phyloP scores from a whole-genome alignment of 768 basidiomycete genomes.

The Termitomyces sp. region DNA sequence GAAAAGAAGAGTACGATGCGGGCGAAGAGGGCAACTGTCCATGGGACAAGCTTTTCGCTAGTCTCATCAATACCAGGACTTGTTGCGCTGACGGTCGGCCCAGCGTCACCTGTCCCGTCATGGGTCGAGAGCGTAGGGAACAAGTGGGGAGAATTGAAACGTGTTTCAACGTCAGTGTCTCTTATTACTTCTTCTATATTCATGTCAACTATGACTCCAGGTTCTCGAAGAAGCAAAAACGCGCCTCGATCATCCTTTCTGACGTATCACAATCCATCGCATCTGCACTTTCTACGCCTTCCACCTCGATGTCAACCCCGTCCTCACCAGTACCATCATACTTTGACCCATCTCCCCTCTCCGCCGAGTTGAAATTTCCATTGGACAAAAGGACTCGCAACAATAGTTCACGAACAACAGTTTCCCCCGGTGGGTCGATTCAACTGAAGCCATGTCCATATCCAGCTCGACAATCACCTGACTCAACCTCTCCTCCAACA shows the following conservation, averaged over 20 bases:
- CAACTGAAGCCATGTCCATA: neutral
- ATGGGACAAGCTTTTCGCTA: constrained; percentile 22
- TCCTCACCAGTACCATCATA: constrained; percentile 11
- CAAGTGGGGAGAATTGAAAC: constrained; percentile 54
- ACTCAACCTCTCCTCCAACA: neutral
- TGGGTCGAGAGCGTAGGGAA: constrained; percentile 59
- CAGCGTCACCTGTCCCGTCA: constrained; percentile 22
- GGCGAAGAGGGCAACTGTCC: constrained; percentile 10
- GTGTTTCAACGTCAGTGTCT: constrained; percentile 44
- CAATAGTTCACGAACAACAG: neutral
- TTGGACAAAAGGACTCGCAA: neutral
- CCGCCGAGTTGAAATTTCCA: neutral
- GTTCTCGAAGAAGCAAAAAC: constrained; percentile 63
- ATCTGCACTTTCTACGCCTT: constrained; percentile 36
- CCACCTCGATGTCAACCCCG: constrained; percentile 18
- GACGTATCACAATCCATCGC: constrained; percentile 58
- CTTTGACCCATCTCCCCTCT: constrained; percentile 13
- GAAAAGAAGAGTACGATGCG: neutral
- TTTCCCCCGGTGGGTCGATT: neutral
- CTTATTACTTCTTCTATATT: constrained; percentile 1
- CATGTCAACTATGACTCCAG: constrained; percentile 24
- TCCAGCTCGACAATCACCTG: neutral
- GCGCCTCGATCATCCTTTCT: constrained; percentile 58
- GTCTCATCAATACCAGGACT: constrained; percentile 35
- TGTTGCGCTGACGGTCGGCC: constrained; percentile 23